Evolutionary conservation across 805 yeast genomes (phyloP), one percentile per base, ranked within the genome.

Genomic region (Teunomyces funiuensis): DNA sequence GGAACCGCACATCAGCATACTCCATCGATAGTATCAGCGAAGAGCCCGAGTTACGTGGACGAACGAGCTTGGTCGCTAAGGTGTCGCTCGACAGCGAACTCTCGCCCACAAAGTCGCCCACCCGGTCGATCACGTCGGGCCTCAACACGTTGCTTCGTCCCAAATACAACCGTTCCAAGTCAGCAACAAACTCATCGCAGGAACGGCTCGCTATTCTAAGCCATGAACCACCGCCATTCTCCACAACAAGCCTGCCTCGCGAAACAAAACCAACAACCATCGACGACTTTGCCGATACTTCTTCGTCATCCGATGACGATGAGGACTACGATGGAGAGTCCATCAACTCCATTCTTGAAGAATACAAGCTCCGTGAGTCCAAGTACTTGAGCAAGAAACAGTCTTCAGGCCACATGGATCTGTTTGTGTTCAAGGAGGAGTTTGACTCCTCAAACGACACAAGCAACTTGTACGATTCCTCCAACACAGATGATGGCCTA

Each of bases 231-330:
- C 30, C 33, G 14, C 30, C 33, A 7, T 13, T 17, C 14, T 28
- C 38, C n/a, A n/a, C 22, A 7, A 15, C 30, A 3, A 20, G 19
- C 20, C 34, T 37, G 2, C 33, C 28, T 3, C 19, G 22, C 20
- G 46, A 52, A 6, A 43, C 50, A 4, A 50, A 49, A 31, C 56
- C 50, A 19, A 43, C 57, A 23, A 50, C 53, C 5, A 41, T 64
- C 17, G 63, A 57, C 8, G 74, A 68, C 33, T 66, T 69, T 49
- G 74, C 74, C 13, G 75, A 69, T 47, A 60, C 72, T n/a, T 50
- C 60, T 2, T 50, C 58, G 1, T 37, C 42, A 5, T 37, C 27
- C 13, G 33, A 39, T 14, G 52, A 47, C 28, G 53, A 45, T n/a
- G 47, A 41, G 22, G 54, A 49, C 28, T 40, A 37, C 41, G 55